Evolutionary conservation across 257 asterid species (phyloP).

Genomic region (Przewalskia tangutica): DNA sequence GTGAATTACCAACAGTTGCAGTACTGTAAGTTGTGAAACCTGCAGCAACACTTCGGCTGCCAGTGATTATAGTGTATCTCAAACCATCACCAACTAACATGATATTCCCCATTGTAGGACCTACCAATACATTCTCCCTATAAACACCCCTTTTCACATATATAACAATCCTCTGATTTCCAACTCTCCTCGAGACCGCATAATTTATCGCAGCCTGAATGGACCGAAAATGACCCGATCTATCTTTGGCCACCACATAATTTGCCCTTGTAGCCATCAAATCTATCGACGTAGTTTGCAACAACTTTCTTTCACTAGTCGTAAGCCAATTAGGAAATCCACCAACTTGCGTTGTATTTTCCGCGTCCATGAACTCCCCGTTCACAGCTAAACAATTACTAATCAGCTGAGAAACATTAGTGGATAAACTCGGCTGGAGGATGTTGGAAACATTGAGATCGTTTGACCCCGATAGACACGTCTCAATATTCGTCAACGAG

Average conservation of each 20-base stretch:
- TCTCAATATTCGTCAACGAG: constrained; percentile 48
- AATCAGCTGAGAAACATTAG: constrained; percentile 39
- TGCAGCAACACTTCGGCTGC: constrained; percentile 45
- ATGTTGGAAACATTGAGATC: constrained; percentile 35
- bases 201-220: constrained; percentile 55
- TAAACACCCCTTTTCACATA: constrained; percentile 68
- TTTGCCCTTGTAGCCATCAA: constrained; percentile 24
- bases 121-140: constrained; percentile 42
- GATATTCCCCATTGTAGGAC: constrained; percentile 41
- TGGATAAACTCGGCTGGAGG: constrained; percentile 32
- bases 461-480: constrained; percentile 41
- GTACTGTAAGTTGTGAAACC: constrained; percentile 73
- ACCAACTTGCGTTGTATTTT: background rate
- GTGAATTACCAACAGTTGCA: constrained; percentile 65
- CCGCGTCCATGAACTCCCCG: constrained; percentile 20
- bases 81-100: constrained; percentile 74
- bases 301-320: constrained; percentile 26
- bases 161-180: constrained; percentile 42
- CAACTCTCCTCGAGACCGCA: constrained; percentile 30
- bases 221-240: constrained; percentile 53
- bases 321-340: constrained; percentile 42
- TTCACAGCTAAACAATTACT: constrained; percentile 55
- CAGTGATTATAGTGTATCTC: constrained; percentile 50
- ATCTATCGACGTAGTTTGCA: constrained; percentile 18
- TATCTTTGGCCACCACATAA: constrained; percentile 54